phyloP scores from a whole-genome alignment of 495 filamentous ascomycete genomes.

The Tuber indicum region DNA sequence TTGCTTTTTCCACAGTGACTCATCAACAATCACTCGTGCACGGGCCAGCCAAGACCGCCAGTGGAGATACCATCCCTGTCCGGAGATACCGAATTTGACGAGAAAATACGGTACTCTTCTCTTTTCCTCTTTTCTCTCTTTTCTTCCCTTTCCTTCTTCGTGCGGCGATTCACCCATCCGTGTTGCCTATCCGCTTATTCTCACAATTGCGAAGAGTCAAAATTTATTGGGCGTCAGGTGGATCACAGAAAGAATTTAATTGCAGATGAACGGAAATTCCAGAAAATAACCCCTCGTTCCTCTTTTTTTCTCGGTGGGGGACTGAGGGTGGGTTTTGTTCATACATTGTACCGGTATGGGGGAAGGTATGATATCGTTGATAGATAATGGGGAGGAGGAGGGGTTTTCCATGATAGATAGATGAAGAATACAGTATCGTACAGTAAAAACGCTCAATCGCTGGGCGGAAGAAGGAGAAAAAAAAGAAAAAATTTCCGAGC shows the following conservation, averaged over 20 bases:
- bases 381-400: not conserved
- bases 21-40: no score
- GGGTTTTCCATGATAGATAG: no score
- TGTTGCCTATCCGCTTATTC: slow-evolving; percentile 39
- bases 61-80: no score
- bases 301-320: not conserved
- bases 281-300: not conserved
- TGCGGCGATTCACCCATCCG: slow-evolving; percentile 42
- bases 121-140: not conserved
- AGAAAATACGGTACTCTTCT: no score
- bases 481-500: not conserved
- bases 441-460: no score
- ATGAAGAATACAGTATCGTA: no score
- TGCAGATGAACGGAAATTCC: slow-evolving; percentile 35
- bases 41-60: no score
- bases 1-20: no score
- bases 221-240: slow-evolving; percentile 37
- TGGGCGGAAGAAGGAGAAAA: not conserved
- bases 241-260: slow-evolving; percentile 42
- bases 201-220: slow-evolving; percentile 34
- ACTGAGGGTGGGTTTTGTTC: not conserved
- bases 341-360: not conserved
- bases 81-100: no score
- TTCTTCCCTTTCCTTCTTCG: slow-evolving; percentile 12
- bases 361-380: not conserved